Evolutionary conservation across 352 stramenopile species (phyloP).

Genomic region (Phytophthora chlamydospora): DNA sequence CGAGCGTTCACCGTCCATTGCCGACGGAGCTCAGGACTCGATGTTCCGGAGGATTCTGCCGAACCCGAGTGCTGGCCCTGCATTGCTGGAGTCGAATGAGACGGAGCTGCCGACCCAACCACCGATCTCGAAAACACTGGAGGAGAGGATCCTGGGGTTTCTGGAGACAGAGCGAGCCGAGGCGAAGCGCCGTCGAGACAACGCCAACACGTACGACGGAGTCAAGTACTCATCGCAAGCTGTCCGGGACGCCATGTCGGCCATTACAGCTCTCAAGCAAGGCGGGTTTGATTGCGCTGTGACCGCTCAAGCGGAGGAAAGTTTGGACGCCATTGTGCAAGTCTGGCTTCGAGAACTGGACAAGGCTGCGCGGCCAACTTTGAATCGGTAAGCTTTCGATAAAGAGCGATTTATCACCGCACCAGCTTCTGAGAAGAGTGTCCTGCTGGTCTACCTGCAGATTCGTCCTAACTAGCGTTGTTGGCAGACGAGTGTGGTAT

Average conservation of each 20-base stretch:
- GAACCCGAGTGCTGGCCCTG: background rate
- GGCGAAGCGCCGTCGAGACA: background rate
- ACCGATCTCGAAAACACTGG: background rate
- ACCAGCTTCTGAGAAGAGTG: too few relatives aligned
- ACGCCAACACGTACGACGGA: slow-evolving; percentile 15
- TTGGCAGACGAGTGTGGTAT: too few relatives aligned
- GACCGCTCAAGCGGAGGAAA: slow-evolving; percentile 18
- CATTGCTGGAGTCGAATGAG: background rate
- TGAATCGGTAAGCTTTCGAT: background rate
- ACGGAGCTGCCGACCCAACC: background rate
- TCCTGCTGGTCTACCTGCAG: too few relatives aligned
- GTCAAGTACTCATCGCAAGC: slow-evolving; percentile 27
- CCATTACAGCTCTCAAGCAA: slow-evolving; percentile 21
- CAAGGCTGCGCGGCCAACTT: slow-evolving; percentile 9
- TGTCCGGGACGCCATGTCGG: slow-evolving; percentile 24
- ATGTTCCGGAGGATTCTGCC: background rate
- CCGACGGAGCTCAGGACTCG: background rate
- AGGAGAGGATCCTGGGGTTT: slow-evolving; percentile 8
- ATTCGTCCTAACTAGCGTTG: too few relatives aligned
- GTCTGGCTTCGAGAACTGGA: slow-evolving; percentile 25
- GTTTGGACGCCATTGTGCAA: slow-evolving; percentile 22
- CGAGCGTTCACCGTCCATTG: background rate
- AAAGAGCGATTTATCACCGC: too few relatives aligned
- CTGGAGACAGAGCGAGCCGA: background rate
- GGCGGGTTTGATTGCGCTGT: slow-evolving; percentile 18